Base-by-base conservation (phyloP, 2,329 filamentous ascomycete genomes). In the Arthrinium puccinioides region DNA sequence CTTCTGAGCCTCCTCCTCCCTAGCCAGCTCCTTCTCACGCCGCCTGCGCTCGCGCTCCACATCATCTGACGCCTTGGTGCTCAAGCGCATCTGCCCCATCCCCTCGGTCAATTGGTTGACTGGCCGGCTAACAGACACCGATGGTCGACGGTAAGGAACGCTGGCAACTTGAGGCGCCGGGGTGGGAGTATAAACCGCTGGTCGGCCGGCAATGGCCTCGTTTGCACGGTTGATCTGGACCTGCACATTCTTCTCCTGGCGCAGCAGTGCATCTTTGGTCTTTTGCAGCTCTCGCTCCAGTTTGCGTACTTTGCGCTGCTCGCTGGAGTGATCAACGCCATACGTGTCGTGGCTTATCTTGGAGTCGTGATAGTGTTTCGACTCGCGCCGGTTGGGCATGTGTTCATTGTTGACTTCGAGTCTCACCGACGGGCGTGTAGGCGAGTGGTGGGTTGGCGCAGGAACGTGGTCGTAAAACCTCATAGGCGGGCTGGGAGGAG, bases 61-160 rank as follows among this genome's bases (percentile, higher is more conserved):
- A 9, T 23, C 9, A 9, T 23, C 31, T 9, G n/a, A 9, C 8
- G 31, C 16, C 20, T 32, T 20, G 20, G 6, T 23, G 31, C 31
- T 6, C 6, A 33, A 8, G 20, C 21, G 31, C 20, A 33, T 21
- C 9, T 33, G 20, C n/a, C 24, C 24, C 31, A 33, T 33, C n/a
- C 20, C 31, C 9, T 33, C 31, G 9, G 8, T 24, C 9, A 33
- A 21, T 13, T 33, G 31, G 21, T 33, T 13, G 9, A 33, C 21
- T n/a, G 31, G 20, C 8, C 14, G 31, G 3, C 9, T n/a, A 11
- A 33, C 18, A 6, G 31, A 33, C n/a, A 33, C 31, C 9, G 31
- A 33, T 9, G 20, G 20, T n/a, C 31, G 31, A 15, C 31, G 31
- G 31, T 33, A 33, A 7, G 31, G n/a, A n/a, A n/a, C n/a, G n/a